Evolutionary conservation across 75 land plant genomes (phyloP).

Genomic region (Picea glauca): DNA sequence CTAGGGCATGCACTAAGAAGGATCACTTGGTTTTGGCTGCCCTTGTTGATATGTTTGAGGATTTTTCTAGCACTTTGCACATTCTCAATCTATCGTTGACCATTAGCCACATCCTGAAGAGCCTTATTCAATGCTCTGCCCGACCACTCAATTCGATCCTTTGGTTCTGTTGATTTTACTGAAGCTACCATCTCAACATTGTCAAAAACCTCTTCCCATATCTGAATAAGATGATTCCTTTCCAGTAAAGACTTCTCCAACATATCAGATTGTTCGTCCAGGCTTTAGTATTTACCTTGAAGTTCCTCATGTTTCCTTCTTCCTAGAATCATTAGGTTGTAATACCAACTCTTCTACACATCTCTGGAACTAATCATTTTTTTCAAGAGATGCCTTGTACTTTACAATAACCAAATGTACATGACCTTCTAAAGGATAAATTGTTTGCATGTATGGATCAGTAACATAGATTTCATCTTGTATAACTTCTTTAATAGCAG

Average conservation of each 20-base stretch:
- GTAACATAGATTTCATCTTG: constrained; percentile 7
- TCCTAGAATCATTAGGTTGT: constrained; percentile 7
- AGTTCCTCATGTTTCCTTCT: constrained; percentile 51
- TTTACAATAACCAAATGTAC: constrained; percentile 35
- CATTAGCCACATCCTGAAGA: constrained; percentile 20
- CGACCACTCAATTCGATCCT: constrained; percentile 75
- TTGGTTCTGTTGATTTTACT: constrained; percentile 57
- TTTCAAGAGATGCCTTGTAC: constrained; percentile 28
- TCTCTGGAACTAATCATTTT: constrained; percentile 18
- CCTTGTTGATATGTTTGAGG: too few relatives aligned
- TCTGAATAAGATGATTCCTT: constrained; percentile 62
- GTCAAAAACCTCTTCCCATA: constrained; percentile 71
- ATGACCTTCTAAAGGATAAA: constrained; percentile 25
- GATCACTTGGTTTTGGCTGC: too few relatives aligned
- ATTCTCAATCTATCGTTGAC: constrained; percentile 39
- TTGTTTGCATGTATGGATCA: constrained; percentile 12
- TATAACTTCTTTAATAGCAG: constrained; percentile 7
- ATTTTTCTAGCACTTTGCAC: constrained; percentile 32
- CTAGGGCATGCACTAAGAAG: too few relatives aligned
- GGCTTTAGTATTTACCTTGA: constrained; percentile 43
- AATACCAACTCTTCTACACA: constrained; percentile 16
- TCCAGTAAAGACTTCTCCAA: constrained; percentile 75
- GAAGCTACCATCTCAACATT: constrained; percentile 41
- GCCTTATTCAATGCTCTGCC: constrained; percentile 48
- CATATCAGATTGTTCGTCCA: constrained; percentile 83